Evolutionary conservation across 768 basidiomycete genomes (phyloP).

Genomic region (Serendipita sp.): DNA sequence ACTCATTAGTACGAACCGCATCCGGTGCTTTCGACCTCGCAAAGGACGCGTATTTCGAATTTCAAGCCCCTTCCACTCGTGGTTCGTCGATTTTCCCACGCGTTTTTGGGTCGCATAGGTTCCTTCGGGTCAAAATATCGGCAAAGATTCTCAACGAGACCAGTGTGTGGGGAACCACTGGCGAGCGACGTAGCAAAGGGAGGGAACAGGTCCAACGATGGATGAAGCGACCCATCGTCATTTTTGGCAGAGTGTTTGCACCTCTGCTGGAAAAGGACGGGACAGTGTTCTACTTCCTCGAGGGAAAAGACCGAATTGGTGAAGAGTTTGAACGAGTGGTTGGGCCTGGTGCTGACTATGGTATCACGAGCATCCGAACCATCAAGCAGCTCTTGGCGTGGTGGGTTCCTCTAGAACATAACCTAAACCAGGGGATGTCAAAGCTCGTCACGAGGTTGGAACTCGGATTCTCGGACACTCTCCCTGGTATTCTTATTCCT

Average conservation of each 20-base stretch:
- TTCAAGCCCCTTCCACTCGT: background rate
- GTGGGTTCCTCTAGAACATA: slow-evolving; percentile 1
- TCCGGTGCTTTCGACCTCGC: background rate
- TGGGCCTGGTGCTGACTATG: background rate
- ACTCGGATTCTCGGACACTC: slow-evolving; percentile 3
- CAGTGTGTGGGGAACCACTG: background rate
- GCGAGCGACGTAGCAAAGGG: background rate
- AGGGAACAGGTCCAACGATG: background rate
- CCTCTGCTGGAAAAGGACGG: background rate
- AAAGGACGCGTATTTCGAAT: background rate
- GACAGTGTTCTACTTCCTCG: background rate
- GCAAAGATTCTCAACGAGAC: background rate
- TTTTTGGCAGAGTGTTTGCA: background rate
- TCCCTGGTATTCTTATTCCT: background rate
- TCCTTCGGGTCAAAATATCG: background rate
- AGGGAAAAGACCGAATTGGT: background rate
- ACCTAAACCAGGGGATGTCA: background rate
- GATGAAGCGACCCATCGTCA: too few relatives aligned
- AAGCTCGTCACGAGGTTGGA: background rate
- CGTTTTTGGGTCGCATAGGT: background rate
- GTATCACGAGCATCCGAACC: background rate
- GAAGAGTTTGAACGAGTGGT: background rate
- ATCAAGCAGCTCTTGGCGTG: background rate
- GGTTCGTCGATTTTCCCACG: background rate
- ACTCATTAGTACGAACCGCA: background rate